Evolutionary conservation across 2,329 filamentous ascomycete genomes (phyloP).

Genomic region (Ophiosphaerella korrae): DNA sequence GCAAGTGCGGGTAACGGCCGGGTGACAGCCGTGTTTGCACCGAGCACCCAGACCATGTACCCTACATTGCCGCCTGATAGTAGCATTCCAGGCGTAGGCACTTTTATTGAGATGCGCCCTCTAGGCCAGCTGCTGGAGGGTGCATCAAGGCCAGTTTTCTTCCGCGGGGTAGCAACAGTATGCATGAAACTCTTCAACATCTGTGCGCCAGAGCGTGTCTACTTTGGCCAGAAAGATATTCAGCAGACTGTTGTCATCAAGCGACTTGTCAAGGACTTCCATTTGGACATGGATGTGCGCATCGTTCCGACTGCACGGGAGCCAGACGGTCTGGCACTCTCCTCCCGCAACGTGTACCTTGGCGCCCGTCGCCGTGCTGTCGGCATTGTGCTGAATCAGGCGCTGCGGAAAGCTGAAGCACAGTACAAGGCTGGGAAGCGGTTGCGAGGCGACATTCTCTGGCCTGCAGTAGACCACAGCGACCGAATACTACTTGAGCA

Average conservation of each 20-base stretch:
- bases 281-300: constrained; percentile 74
- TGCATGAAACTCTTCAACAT: constrained; percentile 95
- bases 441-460: constrained; percentile 70
- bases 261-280: constrained; percentile 85
- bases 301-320: constrained; percentile 79
- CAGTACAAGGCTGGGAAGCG: constrained; percentile 63
- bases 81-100: constrained; percentile 76
- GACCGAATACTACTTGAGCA: constrained; percentile 65
- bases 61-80: constrained; percentile 76
- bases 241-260: constrained; percentile 93
- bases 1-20: constrained; percentile 61
- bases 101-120: constrained; percentile 90
- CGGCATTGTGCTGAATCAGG: constrained; percentile 72
- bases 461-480: constrained; percentile 68
- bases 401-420: constrained; percentile 72
- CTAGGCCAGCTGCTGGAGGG: constrained; percentile 83
- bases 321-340: constrained; percentile 82
- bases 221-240: constrained; percentile 97
- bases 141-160: constrained; percentile 86
- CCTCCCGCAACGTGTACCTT: constrained; percentile 92
- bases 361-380: constrained; percentile 73
- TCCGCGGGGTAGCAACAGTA: constrained; percentile 92
- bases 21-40: constrained; percentile 84
- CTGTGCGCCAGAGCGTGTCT: constrained; percentile 75
- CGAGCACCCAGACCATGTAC: constrained; percentile 83